Conservation (phyloP, 306 rosid species). For the Cicer judaicum region DNA sequence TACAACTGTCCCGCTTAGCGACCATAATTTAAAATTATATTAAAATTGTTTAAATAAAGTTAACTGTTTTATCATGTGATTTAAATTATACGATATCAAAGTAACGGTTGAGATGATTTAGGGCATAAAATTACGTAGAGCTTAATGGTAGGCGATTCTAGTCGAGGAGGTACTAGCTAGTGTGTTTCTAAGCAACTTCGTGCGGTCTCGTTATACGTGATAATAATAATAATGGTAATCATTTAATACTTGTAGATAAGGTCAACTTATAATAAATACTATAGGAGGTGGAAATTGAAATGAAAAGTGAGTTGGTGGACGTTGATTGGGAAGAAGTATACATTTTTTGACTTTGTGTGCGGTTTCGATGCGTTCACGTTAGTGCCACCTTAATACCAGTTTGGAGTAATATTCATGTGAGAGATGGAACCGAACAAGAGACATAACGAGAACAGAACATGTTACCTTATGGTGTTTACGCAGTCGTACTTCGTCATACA, state of each 20-base stretch:
- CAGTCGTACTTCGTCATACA: conserved; percentile 62
- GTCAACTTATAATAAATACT: conserved; percentile 50
- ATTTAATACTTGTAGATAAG: neutral
- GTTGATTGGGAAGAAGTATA: conserved; percentile 51
- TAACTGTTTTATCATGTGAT: no score
- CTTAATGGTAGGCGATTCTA: no score
- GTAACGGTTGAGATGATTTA: no score
- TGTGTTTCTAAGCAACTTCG: conserved; percentile 66
- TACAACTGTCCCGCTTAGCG: no score
- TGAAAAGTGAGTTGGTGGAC: conserved; percentile 35
- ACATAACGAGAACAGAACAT: conserved; percentile 42
- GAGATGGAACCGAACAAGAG: neutral
- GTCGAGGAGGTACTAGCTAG: no score
- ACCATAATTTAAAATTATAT: no score
- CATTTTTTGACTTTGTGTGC: conserved; percentile 53
- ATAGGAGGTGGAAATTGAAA: conserved; percentile 22
- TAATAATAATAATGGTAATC: neutral
- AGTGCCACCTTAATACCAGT: conserved; percentile 39
- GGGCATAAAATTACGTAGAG: no score
- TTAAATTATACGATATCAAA: no score
- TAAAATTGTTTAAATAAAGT: no score
- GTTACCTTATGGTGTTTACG: conserved; percentile 40
- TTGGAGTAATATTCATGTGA: conserved; percentile 58
- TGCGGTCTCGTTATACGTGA: conserved; percentile 37
- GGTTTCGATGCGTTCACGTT: conserved; percentile 47